These are phyloP conservation scores for Penicillium sp. DNA, from an alignment of 2,329 filamentous ascomycete genomes.

Conservation along the genomic window DNA sequence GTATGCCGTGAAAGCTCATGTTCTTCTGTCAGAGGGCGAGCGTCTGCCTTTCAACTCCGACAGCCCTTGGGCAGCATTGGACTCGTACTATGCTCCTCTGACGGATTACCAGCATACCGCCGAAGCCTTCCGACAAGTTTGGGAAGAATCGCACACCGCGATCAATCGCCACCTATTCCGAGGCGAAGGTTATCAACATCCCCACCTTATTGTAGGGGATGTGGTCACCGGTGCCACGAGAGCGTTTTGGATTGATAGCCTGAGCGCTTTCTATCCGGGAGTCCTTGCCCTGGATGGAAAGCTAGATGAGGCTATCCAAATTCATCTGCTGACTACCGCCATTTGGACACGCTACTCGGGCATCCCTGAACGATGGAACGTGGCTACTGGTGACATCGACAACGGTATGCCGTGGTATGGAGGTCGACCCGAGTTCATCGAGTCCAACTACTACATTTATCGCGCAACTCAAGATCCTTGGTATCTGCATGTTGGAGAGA, in stretches of 20 bases:
- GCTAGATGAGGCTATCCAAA: conserved; percentile 84
- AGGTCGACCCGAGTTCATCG: conserved; percentile 91
- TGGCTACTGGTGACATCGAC: conserved; percentile 79
- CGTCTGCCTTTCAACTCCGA: conserved; percentile 37
- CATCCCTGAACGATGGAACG: conserved; percentile 90
- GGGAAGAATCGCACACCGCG: conserved; percentile 80
- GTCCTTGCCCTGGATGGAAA: conserved; percentile 83
- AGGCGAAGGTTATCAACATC: conserved; percentile 70
- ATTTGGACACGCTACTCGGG: conserved; percentile 95
- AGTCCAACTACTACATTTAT: conserved; percentile 96
- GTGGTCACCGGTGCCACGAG: conserved; percentile 82
- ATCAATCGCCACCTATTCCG: conserved; percentile 93
- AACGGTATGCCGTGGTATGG: conserved; percentile 91
- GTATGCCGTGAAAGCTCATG: conserved; percentile 92
- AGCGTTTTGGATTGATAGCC: conserved; percentile 92
- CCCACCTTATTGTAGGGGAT: conserved; percentile 91
- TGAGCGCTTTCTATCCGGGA: conserved; percentile 93
- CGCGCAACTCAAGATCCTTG: conserved; percentile 90
- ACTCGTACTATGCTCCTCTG: conserved; percentile 64
- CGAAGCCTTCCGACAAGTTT: conserved; percentile 75
- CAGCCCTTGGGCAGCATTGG: conserved; percentile 53
- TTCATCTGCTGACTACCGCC: conserved; percentile 86
- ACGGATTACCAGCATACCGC: conserved; percentile 67
- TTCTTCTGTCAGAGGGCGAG: conserved; percentile 76
- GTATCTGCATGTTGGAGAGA: conserved; percentile 95